Evolutionary conservation across 2,329 filamentous ascomycete genomes (phyloP).

Genomic region (Phyllosticta citriasiana): DNA sequence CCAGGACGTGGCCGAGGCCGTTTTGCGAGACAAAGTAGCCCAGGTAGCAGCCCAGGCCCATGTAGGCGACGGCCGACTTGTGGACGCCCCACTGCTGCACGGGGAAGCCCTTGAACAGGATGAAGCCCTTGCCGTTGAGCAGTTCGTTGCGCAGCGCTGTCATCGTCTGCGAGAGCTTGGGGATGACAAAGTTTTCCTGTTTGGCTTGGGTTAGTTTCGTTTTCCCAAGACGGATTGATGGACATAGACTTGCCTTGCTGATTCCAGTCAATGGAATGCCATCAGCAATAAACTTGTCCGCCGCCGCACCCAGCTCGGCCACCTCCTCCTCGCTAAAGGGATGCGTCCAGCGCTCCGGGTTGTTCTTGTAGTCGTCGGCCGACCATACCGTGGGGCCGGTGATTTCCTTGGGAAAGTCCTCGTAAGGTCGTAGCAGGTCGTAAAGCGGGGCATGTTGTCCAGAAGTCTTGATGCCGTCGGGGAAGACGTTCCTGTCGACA

Average conservation of each 20-base stretch:
- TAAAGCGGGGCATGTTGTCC: slow-evolving; percentile 65
- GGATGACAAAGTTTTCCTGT: slow-evolving; percentile 51
- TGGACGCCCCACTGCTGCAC: slow-evolving; percentile 63
- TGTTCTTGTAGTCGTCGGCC: slow-evolving; percentile 50
- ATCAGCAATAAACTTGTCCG: slow-evolving; percentile 58
- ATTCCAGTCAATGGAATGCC: slow-evolving; percentile 63
- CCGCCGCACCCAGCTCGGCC: slow-evolving; percentile 53
- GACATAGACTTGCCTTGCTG: slow-evolving; percentile 36
- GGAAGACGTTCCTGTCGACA: slow-evolving; percentile 40
- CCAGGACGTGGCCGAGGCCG: slow-evolving; percentile 71
- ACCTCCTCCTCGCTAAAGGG: slow-evolving; percentile 57
- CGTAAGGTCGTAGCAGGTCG: slow-evolving; percentile 54
- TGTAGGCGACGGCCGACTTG: slow-evolving; percentile 81
- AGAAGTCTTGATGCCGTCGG: slow-evolving; percentile 56
- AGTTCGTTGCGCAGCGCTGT: slow-evolving; percentile 51
- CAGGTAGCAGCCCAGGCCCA: slow-evolving; percentile 74
- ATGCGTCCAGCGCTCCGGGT: slow-evolving; percentile 64
- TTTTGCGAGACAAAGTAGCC: slow-evolving; percentile 87
- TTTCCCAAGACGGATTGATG: not conserved
- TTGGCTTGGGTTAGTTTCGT: not conserved
- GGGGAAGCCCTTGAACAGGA: slow-evolving; percentile 79
- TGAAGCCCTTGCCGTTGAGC: slow-evolving; percentile 81
- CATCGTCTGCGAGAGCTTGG: slow-evolving; percentile 45
- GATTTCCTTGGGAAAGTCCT: slow-evolving; percentile 61
- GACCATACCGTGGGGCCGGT: slow-evolving; percentile 64